A percentile compares a stretch with the other conserved stretches of the same genome.
phyloP scores from a whole-genome alignment of 176 grass and related monocot genomes.

The Thalia dealbata region DNA sequence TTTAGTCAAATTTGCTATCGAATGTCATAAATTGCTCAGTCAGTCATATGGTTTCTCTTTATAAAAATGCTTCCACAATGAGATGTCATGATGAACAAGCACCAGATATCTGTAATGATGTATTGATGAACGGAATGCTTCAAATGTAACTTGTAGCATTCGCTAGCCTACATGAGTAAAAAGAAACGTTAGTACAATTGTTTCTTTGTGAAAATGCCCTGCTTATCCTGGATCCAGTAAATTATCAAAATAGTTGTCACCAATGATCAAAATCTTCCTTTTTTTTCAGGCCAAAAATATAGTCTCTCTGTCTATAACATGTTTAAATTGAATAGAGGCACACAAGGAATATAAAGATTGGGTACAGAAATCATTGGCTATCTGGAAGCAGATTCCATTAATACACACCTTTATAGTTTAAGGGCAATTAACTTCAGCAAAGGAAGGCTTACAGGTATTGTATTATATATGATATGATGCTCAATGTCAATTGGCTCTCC shows the following conservation, averaged over 20 bases:
- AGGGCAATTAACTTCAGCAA: conserved; percentile 11
- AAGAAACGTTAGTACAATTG: no score
- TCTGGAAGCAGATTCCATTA: not conserved
- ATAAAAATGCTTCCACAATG: no score
- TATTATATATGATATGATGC: conserved; percentile 92
- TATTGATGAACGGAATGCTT: no score
- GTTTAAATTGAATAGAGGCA: not conserved
- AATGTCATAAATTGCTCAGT: no score
- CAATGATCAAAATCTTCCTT: not conserved
- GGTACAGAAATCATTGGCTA: not conserved
- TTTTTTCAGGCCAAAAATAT: not conserved
- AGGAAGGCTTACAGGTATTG: conserved; percentile 55
- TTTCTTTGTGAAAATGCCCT: no score
- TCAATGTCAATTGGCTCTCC: conserved; percentile 98
- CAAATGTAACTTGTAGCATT: no score
- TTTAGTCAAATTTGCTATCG: no score
- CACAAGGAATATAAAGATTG: not conserved
- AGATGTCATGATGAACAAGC: no score
- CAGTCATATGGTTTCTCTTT: no score
- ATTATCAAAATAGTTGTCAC: not conserved
- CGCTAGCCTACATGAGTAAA: no score
- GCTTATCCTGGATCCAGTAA: not conserved
- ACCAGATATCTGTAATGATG: no score
- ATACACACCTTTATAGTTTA: not conserved
- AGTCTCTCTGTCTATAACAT: not conserved